phyloP scores from a whole-genome alignment of 768 basidiomycete genomes.

The Panellus pusillus region DNA sequence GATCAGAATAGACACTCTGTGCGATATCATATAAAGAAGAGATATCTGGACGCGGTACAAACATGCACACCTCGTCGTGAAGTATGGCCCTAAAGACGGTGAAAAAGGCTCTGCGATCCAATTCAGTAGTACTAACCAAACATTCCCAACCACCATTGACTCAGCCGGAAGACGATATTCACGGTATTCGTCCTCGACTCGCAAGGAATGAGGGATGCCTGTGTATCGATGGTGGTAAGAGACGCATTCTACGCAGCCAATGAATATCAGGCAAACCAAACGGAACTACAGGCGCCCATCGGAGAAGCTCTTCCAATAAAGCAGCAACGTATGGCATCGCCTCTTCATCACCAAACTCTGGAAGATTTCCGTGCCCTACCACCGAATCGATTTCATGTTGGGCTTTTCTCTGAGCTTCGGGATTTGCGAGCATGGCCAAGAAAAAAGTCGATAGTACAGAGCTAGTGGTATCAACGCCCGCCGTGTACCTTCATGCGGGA shows the following conservation, averaged over 20 bases:
- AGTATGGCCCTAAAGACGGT: background rate
- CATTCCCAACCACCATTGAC: too few relatives aligned
- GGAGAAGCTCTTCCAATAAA: constrained; percentile 34
- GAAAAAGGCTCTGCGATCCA: background rate
- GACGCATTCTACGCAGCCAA: too few relatives aligned
- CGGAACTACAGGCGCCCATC: constrained; percentile 35
- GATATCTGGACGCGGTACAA: too few relatives aligned
- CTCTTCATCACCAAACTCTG: constrained; percentile 31
- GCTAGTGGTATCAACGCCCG: constrained; percentile 36
- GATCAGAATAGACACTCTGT: too few relatives aligned
- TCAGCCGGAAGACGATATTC: too few relatives aligned
- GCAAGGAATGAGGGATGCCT: too few relatives aligned
- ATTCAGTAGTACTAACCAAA: background rate
- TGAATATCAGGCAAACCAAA: constrained; percentile 26
- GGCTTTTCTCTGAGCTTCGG: constrained; percentile 33
- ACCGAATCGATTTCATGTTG: constrained; percentile 40
- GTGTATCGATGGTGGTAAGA: too few relatives aligned
- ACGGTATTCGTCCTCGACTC: too few relatives aligned
- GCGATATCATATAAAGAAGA: too few relatives aligned
- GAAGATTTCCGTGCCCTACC: constrained; percentile 33
- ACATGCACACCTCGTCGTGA: background rate
- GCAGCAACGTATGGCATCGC: constrained; percentile 36
- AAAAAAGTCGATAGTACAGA: constrained; percentile 34
- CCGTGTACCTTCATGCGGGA: constrained; percentile 3
- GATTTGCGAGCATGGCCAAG: constrained; percentile 36